phyloP scores from a whole-genome alignment of 2,329 filamentous ascomycete species.

The Diaporthe vexans region DNA sequence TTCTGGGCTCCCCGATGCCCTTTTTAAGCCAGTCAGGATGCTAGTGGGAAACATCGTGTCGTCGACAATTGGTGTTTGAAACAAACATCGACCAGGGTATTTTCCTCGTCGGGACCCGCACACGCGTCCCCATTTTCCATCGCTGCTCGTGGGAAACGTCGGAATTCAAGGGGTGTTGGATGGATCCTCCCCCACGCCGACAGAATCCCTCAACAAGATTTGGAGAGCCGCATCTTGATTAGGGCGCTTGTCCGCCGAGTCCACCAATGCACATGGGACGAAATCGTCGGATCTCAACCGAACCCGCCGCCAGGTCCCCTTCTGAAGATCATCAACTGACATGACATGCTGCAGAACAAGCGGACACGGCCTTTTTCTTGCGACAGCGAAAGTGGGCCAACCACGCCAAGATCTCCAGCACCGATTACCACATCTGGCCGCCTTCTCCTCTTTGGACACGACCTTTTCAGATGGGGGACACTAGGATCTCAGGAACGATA shows the following conservation, averaged over 20 bases:
- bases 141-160: constrained; percentile 20
- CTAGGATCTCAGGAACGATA: background rate
- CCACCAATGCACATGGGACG: background rate
- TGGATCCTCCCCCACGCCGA: constrained; percentile 27
- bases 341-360: constrained; percentile 12
- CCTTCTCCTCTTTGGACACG: background rate
- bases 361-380: background rate
- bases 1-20: constrained; percentile 10
- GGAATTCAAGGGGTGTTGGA: constrained; percentile 38
- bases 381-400: constrained; percentile 23
- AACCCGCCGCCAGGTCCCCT: background rate
- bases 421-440: background rate
- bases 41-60: constrained; percentile 18
- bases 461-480: background rate
- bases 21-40: constrained; percentile 28
- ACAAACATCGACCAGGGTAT: constrained; percentile 26
- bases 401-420: constrained; percentile 17
- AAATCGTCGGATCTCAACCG: constrained; percentile 27
- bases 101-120: constrained; percentile 2
- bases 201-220: constrained; percentile 23
- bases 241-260: background rate
- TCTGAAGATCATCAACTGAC: constrained; percentile 14
- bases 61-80: constrained; percentile 38
- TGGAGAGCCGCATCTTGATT: constrained; percentile 31
- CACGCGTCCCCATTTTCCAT: background rate